Base-by-base conservation (phyloP, 164 flowering plant species). In the Akebia trifoliata region DNA sequence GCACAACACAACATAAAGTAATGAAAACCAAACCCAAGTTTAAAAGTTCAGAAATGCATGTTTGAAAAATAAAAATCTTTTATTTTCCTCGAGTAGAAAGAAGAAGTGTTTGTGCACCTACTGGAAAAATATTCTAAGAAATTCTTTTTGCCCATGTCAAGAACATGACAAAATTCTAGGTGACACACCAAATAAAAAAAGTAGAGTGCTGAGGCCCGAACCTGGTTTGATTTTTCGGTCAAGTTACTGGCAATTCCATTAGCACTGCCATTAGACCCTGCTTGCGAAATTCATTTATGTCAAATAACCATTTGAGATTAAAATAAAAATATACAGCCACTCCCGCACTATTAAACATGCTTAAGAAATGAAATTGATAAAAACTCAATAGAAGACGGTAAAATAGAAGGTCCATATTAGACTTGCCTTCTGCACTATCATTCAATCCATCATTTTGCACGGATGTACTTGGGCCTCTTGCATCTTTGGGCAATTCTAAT, bases 391-490 rank as follows among this genome's bases (percentile, higher is more conserved):
- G 21, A 6, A 50, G n/a, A 22, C 9, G 4, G 5, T 22, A 54
- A 34, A 56, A 1, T 22, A 37, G 29, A 56, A 4, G 24, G 22
- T 21, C 24, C 17, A 12, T 20, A 10, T 12, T 6, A 31, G 37
- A 57, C 70, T 66, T 39, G 46, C 79, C 72, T 69, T 65, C 35
- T 43, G 69, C 61, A 55, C 69, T 35, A 28, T 31, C 9, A 50
- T 25, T 63, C 56, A 67, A 42, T 49, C 52, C 31, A 29, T 50
- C 54, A 24, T 7, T 6, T 31, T 44, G 42, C 14, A 9, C 4
- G 54, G 63, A 48, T 57, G 17, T 47, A 37, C 28, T 44, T 56
- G 36, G 50, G 21, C 31, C 18, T 59, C 47, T 61, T 39, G 8
- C 8, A 10, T 56, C 60, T 32, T 68, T 60, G 22, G 57, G 49